Percentiles rank a stretch among this genome's conserved stretches.
Conservation (phyloP, 2,329 filamentous ascomycete species). For the Cladosporium colombiae region DNA sequence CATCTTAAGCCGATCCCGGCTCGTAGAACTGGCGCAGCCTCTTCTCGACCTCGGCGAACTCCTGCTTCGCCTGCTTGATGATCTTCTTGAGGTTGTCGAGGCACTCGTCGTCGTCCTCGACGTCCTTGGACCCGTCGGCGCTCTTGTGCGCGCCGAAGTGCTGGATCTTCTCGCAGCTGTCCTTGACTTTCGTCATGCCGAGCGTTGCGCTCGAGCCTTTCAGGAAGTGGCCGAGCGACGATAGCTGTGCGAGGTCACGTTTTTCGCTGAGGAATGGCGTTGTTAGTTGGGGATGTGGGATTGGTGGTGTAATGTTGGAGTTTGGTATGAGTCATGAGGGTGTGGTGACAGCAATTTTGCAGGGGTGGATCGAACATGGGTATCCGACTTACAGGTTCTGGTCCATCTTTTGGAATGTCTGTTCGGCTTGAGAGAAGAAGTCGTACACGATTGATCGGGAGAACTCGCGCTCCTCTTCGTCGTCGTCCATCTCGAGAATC, state of each 20-base stretch:
- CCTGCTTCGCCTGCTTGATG: constrained; percentile 69
- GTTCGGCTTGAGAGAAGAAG: constrained; percentile 88
- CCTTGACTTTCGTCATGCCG: constrained; percentile 85
- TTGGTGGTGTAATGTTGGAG: background rate
- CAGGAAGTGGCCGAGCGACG: constrained; percentile 87
- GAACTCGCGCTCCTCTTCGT: constrained; percentile 81
- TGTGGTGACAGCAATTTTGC: background rate
- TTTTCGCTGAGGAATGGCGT: constrained; percentile 54
- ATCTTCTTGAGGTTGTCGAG: constrained; percentile 70
- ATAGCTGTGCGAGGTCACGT: constrained; percentile 72
- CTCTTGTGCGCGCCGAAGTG: constrained; percentile 84
- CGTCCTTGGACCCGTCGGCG: constrained; percentile 67
- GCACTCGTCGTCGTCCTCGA: constrained; percentile 67
- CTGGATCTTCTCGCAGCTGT: constrained; percentile 95
- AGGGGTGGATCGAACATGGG: background rate
- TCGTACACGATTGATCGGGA: constrained; percentile 84
- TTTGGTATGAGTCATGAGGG: background rate
- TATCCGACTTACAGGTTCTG: constrained; percentile 67
- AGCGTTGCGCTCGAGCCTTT: constrained; percentile 96
- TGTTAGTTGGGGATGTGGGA: background rate
- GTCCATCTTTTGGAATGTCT: constrained; percentile 86
- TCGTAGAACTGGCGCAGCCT: constrained; percentile 70
- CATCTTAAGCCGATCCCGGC: constrained; percentile 43
- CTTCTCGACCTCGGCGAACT: constrained; percentile 73
- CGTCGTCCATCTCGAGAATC: constrained; percentile 98